These are phyloP conservation scores for Kwoniella dendrophila DNA, from an alignment of 768 basidiomycete genomes.

Conservation along the genomic window DNA sequence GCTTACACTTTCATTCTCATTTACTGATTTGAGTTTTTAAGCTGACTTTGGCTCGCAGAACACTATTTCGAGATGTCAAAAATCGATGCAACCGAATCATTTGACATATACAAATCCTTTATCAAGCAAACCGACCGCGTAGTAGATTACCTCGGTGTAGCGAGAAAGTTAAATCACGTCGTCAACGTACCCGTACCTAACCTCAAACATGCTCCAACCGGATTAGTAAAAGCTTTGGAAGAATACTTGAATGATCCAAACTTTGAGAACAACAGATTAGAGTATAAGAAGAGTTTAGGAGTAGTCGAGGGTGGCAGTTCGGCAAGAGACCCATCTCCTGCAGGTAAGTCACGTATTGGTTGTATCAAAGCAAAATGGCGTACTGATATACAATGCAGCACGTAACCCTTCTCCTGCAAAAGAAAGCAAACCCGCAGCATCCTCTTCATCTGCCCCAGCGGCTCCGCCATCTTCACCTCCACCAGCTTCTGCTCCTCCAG, in stretches of 20 bases:
- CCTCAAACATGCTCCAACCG: constrained; percentile 89
- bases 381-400: not conserved
- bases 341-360: constrained; percentile 8
- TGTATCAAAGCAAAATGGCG: not conserved
- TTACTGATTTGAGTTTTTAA: not conserved
- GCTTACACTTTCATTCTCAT: constrained; percentile 17
- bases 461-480: constrained; percentile 38
- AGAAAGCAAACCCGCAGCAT: constrained; percentile 27
- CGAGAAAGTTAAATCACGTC: constrained; percentile 88
- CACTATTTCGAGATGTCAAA: constrained; percentile 99
- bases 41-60: constrained; percentile 58
- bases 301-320: constrained; percentile 62
- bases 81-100: constrained; percentile 80
- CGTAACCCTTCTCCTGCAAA: constrained; percentile 7
- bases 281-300: constrained; percentile 82
- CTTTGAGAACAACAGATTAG: constrained; percentile 90
- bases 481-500: constrained; percentile 38
- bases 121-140: constrained; percentile 86
- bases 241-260: constrained; percentile 96
- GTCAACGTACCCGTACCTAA: constrained; percentile 93
- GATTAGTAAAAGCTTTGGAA: constrained; percentile 86
- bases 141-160: constrained; percentile 88
- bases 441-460: constrained; percentile 33
- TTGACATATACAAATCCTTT: constrained; percentile 87
- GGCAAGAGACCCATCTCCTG: constrained; percentile 23